Evolutionary conservation across 768 basidiomycete species (phyloP).

Genomic region (Xerocomellus amylosporus): DNA sequence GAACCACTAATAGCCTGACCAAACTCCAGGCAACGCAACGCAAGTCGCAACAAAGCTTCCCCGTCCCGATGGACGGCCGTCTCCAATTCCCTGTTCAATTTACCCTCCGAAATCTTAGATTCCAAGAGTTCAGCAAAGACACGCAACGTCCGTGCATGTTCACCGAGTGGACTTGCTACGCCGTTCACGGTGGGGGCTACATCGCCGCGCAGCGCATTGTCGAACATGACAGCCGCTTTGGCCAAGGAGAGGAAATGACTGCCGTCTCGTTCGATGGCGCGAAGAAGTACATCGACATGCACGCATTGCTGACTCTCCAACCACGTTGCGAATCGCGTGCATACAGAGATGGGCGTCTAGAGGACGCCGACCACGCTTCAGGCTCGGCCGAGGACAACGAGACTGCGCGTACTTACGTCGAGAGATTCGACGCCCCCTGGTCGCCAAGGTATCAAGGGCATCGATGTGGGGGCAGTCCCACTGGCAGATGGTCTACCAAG

Average conservation of each 20-base stretch:
- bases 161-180: neutral
- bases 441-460: neutral
- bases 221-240: slow-evolving; percentile 15
- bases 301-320: slow-evolving; percentile 12
- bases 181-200: neutral
- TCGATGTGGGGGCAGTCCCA: neutral
- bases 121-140: slow-evolving; percentile 16
- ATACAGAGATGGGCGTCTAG: slow-evolving; percentile 13
- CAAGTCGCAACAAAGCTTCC: slow-evolving; percentile 17
- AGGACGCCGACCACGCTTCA: neutral
- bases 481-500: neutral
- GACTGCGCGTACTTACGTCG: slow-evolving; percentile 7
- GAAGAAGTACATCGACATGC: neutral
- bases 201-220: slow-evolving; percentile 14
- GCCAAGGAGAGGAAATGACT: slow-evolving; percentile 17
- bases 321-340: slow-evolving; percentile 17
- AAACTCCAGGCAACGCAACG: slow-evolving; percentile 21
- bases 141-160: slow-evolving; percentile 14
- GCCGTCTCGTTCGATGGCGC: slow-evolving; percentile 26
- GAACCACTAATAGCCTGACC: slow-evolving; percentile 15
- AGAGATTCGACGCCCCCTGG: neutral
- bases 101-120: slow-evolving; percentile 7
- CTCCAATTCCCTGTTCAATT: slow-evolving; percentile 15
- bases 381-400: neutral
- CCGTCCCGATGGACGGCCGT: slow-evolving; percentile 25